Base-by-base conservation (phyloP, 164 flowering plant genomes). In the Vitis riparia region DNA sequence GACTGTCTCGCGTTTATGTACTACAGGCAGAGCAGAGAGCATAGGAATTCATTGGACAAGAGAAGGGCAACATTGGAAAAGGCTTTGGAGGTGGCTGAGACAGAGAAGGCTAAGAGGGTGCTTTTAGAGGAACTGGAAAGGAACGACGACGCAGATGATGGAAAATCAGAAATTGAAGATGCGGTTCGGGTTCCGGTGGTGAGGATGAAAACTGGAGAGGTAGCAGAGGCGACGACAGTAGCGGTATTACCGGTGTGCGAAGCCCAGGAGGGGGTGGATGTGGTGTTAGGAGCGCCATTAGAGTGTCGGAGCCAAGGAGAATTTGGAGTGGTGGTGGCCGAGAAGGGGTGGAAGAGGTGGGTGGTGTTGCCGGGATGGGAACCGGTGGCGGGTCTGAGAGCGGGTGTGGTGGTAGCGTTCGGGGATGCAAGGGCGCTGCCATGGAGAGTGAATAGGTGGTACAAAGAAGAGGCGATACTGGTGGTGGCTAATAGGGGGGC, bases 361-460 rank as follows among this genome's bases (percentile, higher is more conserved):
- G 92, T 89, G 75, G 92, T 86, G 65, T 71, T 92, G 80, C 97
- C 97, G 0, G 81, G 84, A 10, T 94, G 98, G 98, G 86, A 71
- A 56, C 92, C 94, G 3, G 66, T 90, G 53, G 78, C 59, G 53
- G 82, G 74, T 8, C 15, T 89, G 17, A 78, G 58, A 13, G 90
- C 88, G 1, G 91, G 89, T 11, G 92, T 90, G 62, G 97, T 72
- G 65, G 89, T 94, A 66, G 70, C 83, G 2, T 91, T 90, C 70
- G 13, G 19, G 8, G 91, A 90, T 59, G 97, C 89, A 1, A 75
- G 88, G 63, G 94, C 67, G 3, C 73, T 94, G 85, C 98, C 98
- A 0, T 94, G 98, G 98, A 89, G 73, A 76, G 88, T 61, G 55
- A 89, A 90, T 32, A 82, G 87, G 80, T 81, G 86, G 89, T 85